These are phyloP conservation scores for Aspergillus candidus DNA, from an alignment of 2,329 filamentous ascomycete genomes.

Conservation along the genomic window DNA sequence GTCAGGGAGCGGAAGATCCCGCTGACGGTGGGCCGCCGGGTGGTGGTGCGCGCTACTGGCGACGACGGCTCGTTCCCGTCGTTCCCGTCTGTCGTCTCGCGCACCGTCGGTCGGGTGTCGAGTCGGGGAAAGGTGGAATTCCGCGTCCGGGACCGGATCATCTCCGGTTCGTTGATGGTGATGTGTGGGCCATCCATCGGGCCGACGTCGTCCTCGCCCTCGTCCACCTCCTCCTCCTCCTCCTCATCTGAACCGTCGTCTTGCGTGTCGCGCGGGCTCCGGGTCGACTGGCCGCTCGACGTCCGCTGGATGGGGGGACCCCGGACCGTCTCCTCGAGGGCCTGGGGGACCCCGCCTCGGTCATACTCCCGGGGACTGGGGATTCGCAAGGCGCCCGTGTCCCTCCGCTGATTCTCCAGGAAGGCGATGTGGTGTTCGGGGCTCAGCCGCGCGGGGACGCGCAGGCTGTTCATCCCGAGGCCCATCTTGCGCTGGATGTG, in stretches of 20 bases:
- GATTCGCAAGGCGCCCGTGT: constrained; percentile 73
- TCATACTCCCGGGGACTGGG: constrained; percentile 89
- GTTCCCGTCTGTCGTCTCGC: constrained; percentile 16
- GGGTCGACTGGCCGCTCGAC: constrained; percentile 19
- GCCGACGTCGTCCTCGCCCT: constrained; percentile 18
- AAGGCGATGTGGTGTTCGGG: constrained; percentile 83
- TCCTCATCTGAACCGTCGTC: constrained; percentile 11
- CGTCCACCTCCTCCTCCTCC: constrained; percentile 18
- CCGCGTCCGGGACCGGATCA: constrained; percentile 29
- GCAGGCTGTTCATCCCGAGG: constrained; percentile 42
- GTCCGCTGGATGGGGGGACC: constrained; percentile 13
- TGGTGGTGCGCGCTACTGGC: constrained; percentile 19
- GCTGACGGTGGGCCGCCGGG: constrained; percentile 26
- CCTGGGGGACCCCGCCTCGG: constrained; percentile 65
- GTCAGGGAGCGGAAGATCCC: constrained; percentile 33
- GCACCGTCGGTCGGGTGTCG: constrained; percentile 31
- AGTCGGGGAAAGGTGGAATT: constrained; percentile 35
- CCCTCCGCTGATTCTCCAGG: constrained; percentile 72
- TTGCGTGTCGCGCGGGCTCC: constrained; percentile 7
- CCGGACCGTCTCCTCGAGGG: constrained; percentile 43
- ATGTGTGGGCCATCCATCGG: constrained; percentile 37
- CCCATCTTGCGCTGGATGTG: constrained; percentile 5
- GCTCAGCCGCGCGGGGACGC: constrained; percentile 48
- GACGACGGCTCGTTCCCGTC: constrained; percentile 21
- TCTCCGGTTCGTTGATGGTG: constrained; percentile 44